phyloP scores from a whole-genome alignment of 2,329 filamentous ascomycete species.

The Verruconis gallopava region DNA sequence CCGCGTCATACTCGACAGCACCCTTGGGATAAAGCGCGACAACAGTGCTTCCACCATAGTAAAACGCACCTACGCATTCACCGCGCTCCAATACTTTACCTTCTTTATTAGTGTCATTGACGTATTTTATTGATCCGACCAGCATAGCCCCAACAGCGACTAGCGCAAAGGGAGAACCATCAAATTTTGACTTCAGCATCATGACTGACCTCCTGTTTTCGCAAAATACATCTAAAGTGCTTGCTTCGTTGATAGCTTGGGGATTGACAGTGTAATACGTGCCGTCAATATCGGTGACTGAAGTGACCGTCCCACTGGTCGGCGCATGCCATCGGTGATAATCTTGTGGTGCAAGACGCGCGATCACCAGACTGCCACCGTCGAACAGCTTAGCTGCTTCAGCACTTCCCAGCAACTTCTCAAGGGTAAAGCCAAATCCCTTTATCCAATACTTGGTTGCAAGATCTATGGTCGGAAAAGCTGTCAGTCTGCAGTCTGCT shows the following conservation, averaged over 20 bases:
- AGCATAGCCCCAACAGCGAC: slow-evolving; percentile 33
- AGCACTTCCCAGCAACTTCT: slow-evolving; percentile 18
- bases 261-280: slow-evolving; percentile 32
- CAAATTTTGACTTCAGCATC: slow-evolving; percentile 21
- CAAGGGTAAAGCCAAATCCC: slow-evolving; percentile 27
- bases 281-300: slow-evolving; percentile 26
- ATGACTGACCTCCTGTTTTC: slow-evolving; percentile 30
- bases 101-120: slow-evolving; percentile 19
- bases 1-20: slow-evolving; percentile 25
- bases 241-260: slow-evolving; percentile 28
- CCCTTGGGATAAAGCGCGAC: slow-evolving; percentile 26
- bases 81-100: slow-evolving; percentile 24
- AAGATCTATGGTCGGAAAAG: slow-evolving; percentile 25
- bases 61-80: slow-evolving; percentile 29
- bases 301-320: slow-evolving; percentile 20
- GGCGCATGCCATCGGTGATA: slow-evolving; percentile 31
- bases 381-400: slow-evolving; percentile 21
- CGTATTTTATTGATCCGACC: slow-evolving; percentile 30
- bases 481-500: slow-evolving; percentile 28
- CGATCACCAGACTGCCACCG: slow-evolving; percentile 26
- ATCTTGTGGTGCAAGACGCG: slow-evolving; percentile 29
- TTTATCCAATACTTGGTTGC: slow-evolving; percentile 33
- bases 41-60: slow-evolving; percentile 31
- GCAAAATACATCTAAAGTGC: slow-evolving; percentile 31
- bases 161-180: slow-evolving; percentile 21